Evolutionary conservation across 257 asterid species (phyloP), one percentile per base, ranked within the genome.

Genomic region (Linaria vulgaris): DNA sequence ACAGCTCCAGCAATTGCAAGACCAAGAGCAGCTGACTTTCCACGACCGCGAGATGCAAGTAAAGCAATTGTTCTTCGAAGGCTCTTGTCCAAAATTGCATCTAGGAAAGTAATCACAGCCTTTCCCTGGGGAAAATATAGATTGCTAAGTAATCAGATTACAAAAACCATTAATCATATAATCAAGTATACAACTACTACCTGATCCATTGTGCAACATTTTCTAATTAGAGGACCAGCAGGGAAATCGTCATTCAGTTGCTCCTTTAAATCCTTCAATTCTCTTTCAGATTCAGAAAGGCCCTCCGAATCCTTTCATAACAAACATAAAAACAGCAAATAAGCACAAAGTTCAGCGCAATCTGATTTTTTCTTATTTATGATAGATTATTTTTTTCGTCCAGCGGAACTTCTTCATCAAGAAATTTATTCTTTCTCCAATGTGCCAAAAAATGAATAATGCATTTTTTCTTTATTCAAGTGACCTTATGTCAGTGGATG

Each of bases 11-110:
- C 87, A 64, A 94, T 78, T 64, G 99, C 96, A 56, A 94, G 76
- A 61, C 99, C 99, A 77, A 94, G 97, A 63, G 99, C 95, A 69
- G 99, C 95, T 27, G 99, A 94, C 82, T 94, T 94, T 64, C 99
- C 99, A 57, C 99, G 95, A 30, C 99, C 97, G 72, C 99, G 96
- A 64, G 88, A 94, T 72, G 95, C 97, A 69, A 94, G 85, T 60
- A 87, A 66, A 66, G 99, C 99, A 55, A 94, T 86, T 39, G 97
- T 94, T 77, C 96, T 84, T 58, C 81, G 88, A 68, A 90, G 95
- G 25, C 80, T 81, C 87, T 94, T 94, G 72, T 90, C 97, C 80
- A 94, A 76, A 75, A 94, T 80, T 47, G 95, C 84, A 55, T 94
- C 94, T 37, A 94, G 95, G 79, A 94, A 94, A 2, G 91, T 79